Evolutionary conservation across 1,139 yeast species (phyloP).

Genomic region (Magnusiomyces ingens): DNA sequence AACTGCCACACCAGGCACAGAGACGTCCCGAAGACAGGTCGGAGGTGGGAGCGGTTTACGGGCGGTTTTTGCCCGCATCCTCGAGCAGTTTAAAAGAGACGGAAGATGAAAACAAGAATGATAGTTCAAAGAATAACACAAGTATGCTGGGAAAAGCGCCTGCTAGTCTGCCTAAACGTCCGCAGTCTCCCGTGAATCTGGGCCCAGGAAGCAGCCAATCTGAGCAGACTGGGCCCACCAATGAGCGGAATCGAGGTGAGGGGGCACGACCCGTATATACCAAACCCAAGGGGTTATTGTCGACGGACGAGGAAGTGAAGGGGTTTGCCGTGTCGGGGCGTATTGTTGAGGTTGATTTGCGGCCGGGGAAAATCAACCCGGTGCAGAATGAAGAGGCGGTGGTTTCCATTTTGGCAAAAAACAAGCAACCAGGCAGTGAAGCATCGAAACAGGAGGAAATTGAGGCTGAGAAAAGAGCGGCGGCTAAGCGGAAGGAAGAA

Average conservation of each 20-base stretch:
- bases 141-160: too few relatives aligned
- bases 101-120: too few relatives aligned
- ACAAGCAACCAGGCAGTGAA: background rate
- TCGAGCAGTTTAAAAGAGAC: background rate
- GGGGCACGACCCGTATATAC: background rate
- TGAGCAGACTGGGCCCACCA: too few relatives aligned
- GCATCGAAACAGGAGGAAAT: background rate
- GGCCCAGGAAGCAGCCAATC: too few relatives aligned
- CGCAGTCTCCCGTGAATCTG: too few relatives aligned
- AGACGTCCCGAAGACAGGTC: background rate
- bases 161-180: too few relatives aligned
- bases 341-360: slow-evolving; percentile 3
- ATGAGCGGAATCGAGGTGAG: too few relatives aligned
- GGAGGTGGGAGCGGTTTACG: background rate
- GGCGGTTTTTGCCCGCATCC: background rate
- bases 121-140: too few relatives aligned
- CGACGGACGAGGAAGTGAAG: slow-evolving; percentile 5
- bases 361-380: background rate
- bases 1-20: background rate
- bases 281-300: background rate
- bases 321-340: slow-evolving; percentile 1
- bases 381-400: background rate
- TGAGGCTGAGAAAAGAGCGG: background rate
- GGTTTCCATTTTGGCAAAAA: background rate
- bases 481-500: background rate